Conservation (phyloP, 176 grass and related monocot species). For the Phragmites australis region DNA sequence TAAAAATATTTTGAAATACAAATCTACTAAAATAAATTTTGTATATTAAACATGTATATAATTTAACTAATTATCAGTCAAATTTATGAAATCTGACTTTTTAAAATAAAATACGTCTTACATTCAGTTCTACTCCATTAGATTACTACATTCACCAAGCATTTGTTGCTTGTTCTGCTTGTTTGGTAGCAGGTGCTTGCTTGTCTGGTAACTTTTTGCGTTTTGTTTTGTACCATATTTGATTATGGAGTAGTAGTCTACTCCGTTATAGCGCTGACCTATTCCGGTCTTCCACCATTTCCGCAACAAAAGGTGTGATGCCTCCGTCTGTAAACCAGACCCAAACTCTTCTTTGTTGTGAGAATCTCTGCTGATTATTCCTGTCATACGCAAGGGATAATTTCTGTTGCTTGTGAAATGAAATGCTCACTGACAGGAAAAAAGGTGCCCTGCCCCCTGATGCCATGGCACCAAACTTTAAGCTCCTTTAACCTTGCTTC, state of each 20-base stretch:
- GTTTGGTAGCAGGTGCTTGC: background rate
- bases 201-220: slow-evolving; percentile 5
- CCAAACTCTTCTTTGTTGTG: background rate
- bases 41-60: no score
- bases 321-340: background rate
- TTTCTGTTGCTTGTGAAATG: slow-evolving; percentile 21
- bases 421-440: background rate
- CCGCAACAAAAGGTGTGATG: background rate
- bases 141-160: background rate
- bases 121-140: background rate
- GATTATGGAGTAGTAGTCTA: background rate
- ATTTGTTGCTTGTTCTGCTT: background rate
- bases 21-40: no score
- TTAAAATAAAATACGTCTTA: no score
- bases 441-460: slow-evolving; percentile 23
- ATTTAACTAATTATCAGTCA: no score
- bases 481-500: slow-evolving; percentile 19
- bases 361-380: slow-evolving; percentile 11
- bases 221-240: background rate
- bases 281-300: background rate
- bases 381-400: slow-evolving; percentile 32
- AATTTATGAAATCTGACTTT: no score
- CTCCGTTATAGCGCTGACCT: background rate
- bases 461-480: slow-evolving; percentile 32
- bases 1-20: no score